phyloP scores from a whole-genome alignment of 768 basidiomycete species.

The Boletales sp. region DNA sequence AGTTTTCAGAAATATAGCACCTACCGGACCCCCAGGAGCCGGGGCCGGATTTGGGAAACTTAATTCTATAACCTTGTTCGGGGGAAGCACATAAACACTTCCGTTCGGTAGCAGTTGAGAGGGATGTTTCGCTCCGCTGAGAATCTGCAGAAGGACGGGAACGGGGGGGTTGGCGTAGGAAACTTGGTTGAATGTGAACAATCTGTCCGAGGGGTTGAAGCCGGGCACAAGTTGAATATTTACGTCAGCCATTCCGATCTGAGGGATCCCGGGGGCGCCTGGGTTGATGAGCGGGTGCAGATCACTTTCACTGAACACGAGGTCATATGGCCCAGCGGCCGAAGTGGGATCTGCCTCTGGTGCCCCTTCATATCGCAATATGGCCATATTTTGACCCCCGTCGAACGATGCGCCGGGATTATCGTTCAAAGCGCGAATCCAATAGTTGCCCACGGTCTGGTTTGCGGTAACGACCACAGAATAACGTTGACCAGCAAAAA shows the following conservation, averaged over 20 bases:
- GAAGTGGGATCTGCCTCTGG: slow-evolving; percentile 39
- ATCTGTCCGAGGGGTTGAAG: background rate
- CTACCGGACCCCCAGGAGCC: too few species aligned
- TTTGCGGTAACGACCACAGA: slow-evolving; percentile 45
- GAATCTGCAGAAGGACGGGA: slow-evolving; percentile 56
- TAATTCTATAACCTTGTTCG: too few species aligned
- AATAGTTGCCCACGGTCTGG: slow-evolving; percentile 49
- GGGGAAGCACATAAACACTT: slow-evolving; percentile 42
- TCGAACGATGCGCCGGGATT: slow-evolving; percentile 25
- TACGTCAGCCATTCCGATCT: slow-evolving; percentile 39
- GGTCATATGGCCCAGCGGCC: slow-evolving; percentile 17
- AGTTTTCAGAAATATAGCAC: too few species aligned
- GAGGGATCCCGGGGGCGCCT: slow-evolving; percentile 36
- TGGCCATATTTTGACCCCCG: slow-evolving; percentile 44
- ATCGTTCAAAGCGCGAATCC: slow-evolving; percentile 43
- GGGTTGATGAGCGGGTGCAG: slow-evolving; percentile 35
- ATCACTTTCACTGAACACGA: slow-evolving; percentile 35
- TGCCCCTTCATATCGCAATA: slow-evolving; percentile 50
- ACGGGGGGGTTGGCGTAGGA: slow-evolving; percentile 39
- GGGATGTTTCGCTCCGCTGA: slow-evolving; percentile 47
- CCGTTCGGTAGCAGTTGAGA: slow-evolving; percentile 47
- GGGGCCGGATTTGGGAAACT: too few species aligned
- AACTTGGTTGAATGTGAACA: slow-evolving; percentile 17
- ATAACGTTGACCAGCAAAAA: slow-evolving; percentile 38
- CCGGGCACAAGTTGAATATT: slow-evolving; percentile 24